phyloP scores from a whole-genome alignment of 140 eudicot genomes.

The Anethum foeniculum region DNA sequence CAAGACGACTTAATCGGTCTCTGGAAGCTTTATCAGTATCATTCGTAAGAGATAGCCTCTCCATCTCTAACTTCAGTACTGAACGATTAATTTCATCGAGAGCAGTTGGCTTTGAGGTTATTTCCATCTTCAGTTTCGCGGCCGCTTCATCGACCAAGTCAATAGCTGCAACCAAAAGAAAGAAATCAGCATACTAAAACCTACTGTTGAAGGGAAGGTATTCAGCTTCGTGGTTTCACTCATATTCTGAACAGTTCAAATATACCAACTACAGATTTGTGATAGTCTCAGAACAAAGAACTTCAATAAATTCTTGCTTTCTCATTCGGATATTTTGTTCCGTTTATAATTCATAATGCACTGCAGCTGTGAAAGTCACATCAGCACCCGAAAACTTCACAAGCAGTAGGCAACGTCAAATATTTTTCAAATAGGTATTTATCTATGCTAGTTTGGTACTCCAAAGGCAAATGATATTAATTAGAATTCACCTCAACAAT shows the following conservation, averaged over 20 bases:
- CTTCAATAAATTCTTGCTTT: not conserved
- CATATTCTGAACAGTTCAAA: not conserved
- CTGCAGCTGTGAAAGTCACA: not conserved
- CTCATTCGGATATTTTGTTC: not conserved
- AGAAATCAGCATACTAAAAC: not conserved
- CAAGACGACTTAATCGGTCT: constrained; percentile 81
- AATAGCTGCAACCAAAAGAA: constrained; percentile 48
- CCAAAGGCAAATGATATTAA: not conserved
- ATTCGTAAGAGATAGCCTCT: constrained; percentile 81
- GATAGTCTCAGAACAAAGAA: not conserved
- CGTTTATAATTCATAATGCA: not conserved
- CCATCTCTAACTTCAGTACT: constrained; percentile 91
- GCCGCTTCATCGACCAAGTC: constrained; percentile 98
- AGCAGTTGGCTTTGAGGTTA: constrained; percentile 95
- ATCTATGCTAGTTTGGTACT: not conserved
- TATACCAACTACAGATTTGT: not conserved
- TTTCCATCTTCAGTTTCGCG: constrained; percentile 97
- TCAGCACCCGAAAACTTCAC: not conserved
- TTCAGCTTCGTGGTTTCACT: not conserved
- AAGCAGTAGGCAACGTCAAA: not conserved
- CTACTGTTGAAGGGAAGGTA: not conserved
- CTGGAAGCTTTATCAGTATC: constrained; percentile 93
- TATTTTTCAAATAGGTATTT: not conserved
- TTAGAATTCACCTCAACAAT: not conserved
- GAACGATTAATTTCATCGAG: constrained; percentile 95